Conservation (phyloP, 1,284 basidiomycete species). For the Singerocomus rubriflavus region DNA sequence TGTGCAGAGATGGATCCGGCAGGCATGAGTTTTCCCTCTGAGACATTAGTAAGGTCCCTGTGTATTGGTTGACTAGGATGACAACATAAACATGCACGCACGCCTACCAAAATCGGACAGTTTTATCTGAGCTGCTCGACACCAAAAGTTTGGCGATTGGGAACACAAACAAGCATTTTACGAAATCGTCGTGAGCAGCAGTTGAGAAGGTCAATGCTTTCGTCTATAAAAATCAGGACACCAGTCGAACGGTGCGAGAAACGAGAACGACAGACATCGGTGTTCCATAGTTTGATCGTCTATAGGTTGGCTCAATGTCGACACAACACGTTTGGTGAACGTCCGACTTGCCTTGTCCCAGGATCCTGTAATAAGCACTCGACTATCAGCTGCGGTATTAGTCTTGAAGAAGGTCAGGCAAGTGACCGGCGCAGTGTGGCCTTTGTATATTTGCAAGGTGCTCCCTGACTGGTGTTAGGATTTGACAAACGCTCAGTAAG, state of each 20-base stretch:
- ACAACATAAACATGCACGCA: neutral
- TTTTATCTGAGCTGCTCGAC: constrained; percentile 90
- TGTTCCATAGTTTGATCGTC: constrained; percentile 84
- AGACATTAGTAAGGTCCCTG: constrained; percentile 60
- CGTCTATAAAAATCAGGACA: constrained; percentile 46
- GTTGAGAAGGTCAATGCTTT: constrained; percentile 67
- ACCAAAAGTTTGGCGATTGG: constrained; percentile 65
- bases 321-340: neutral
- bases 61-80: neutral
- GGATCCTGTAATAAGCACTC: constrained; percentile 76
- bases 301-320: constrained; percentile 28
- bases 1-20: constrained; percentile 71
- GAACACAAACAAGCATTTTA: constrained; percentile 76
- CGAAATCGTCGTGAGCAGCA: constrained; percentile 81
- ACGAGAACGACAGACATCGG: constrained; percentile 46
- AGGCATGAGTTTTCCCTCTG: constrained; percentile 44
- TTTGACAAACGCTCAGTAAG: constrained; percentile 12
- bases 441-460: constrained; percentile 70
- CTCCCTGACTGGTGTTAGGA: constrained; percentile 63
- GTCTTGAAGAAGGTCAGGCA: constrained; percentile 64
- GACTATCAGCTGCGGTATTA: constrained; percentile 34
- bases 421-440: constrained; percentile 87
- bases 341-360: constrained; percentile 76
- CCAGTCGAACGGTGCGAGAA: neutral
- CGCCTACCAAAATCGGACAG: constrained; percentile 79